Evolutionary conservation across 805 yeast genomes (phyloP).

Genomic region (Kluyveromyces aestuarii): DNA sequence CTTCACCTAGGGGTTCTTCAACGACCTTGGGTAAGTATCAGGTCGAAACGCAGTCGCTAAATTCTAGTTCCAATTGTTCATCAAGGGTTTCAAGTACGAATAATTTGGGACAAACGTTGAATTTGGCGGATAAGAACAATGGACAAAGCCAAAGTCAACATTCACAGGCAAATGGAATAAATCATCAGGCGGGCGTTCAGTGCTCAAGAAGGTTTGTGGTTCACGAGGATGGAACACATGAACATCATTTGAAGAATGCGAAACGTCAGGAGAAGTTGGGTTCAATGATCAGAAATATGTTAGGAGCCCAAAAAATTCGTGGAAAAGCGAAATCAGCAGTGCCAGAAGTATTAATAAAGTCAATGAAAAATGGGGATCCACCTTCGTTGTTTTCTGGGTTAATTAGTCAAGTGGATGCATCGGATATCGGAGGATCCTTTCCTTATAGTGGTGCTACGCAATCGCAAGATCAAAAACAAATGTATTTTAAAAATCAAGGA

Average conservation of each 20-base stretch:
- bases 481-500: neutral
- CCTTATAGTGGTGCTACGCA: slow-evolving; percentile 30
- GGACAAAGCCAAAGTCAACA: neutral
- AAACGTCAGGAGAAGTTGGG: slow-evolving; percentile 70
- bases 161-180: neutral
- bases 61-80: slow-evolving; percentile 1
- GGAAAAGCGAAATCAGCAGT: slow-evolving; percentile 68
- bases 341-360: slow-evolving; percentile 46
- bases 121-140: neutral
- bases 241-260: slow-evolving; percentile 67
- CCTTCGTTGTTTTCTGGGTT: slow-evolving; percentile 67
- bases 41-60: neutral
- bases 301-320: slow-evolving; percentile 65
- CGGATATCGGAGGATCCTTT: neutral
- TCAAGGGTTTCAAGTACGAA: slow-evolving; percentile 3
- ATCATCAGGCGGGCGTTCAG: neutral
- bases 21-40: slow-evolving; percentile 1
- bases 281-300: slow-evolving; percentile 63
- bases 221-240: slow-evolving; percentile 66
- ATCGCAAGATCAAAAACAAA: slow-evolving; percentile 1
- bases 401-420: slow-evolving; percentile 41
- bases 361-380: slow-evolving; percentile 32
- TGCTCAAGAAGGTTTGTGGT: slow-evolving; percentile 37
- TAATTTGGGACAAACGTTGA: neutral
- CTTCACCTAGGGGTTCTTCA: neutral